Evolutionary conservation across 108 stramenopile species (phyloP).

Genomic region (Chaetoceros tenuissimus): DNA sequence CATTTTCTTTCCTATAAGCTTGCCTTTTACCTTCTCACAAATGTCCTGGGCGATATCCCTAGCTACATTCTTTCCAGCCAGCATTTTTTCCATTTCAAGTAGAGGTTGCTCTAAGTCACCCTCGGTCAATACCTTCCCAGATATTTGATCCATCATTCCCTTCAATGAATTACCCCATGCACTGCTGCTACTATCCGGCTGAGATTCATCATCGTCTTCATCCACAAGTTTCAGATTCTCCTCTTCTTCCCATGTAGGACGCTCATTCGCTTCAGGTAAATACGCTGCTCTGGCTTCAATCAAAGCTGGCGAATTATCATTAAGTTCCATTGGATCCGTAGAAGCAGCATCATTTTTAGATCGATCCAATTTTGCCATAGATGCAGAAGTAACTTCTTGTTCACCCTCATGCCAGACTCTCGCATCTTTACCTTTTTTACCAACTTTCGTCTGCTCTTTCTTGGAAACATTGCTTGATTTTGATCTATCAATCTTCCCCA

Average conservation of each 20-base stretch:
- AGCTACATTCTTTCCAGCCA: conserved; percentile 89
- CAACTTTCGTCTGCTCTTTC: neutral
- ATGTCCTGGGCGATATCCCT: conserved; percentile 72
- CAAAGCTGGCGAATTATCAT: conserved; percentile 48
- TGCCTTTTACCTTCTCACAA: conserved; percentile 39
- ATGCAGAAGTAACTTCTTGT: conserved; percentile 66
- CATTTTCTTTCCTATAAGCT: conserved; percentile 61
- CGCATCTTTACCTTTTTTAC: conserved; percentile 39
- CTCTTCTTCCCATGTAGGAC: conserved; percentile 62
- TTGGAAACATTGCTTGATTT: neutral
- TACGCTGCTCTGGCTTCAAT: conserved; percentile 84
- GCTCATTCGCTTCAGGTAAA: conserved; percentile 74
- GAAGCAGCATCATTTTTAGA: conserved; percentile 28
- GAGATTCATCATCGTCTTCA: conserved; percentile 31
- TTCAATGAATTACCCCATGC: conserved; percentile 50
- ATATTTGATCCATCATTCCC: conserved; percentile 41
- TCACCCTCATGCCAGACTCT: conserved; percentile 78
- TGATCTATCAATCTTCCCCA: neutral
- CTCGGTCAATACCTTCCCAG: conserved; percentile 51
- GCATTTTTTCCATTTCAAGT: conserved; percentile 67
- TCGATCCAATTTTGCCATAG: conserved; percentile 60
- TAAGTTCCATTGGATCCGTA: conserved; percentile 17
- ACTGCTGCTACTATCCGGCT: conserved; percentile 5
- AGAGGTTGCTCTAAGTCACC: conserved; percentile 67
- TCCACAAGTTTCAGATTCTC: conserved; percentile 24